These are phyloP conservation scores for Osmozyma mogii DNA, from an alignment of 805 yeast species.

Conservation along the genomic window DNA sequence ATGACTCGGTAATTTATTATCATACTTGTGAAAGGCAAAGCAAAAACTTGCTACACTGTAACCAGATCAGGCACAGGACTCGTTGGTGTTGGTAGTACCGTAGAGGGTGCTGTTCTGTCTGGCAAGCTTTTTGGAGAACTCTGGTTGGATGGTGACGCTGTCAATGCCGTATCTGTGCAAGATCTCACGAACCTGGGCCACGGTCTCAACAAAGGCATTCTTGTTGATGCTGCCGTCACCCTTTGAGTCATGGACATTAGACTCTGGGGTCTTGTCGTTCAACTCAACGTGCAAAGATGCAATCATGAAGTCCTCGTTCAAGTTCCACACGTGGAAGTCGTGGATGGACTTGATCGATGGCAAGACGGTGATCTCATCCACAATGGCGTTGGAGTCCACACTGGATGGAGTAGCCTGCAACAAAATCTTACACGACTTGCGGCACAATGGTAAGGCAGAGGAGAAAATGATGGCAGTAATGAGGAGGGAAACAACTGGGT, in stretches of 20 bases:
- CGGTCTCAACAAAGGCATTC: conserved; percentile 51
- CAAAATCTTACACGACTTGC: conserved; percentile 76
- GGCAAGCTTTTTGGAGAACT: conserved; percentile 39
- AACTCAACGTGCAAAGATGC: conserved; percentile 88
- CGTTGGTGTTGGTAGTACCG: conserved; percentile 21
- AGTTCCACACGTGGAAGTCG: conserved; percentile 95
- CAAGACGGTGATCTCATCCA: conserved; percentile 56
- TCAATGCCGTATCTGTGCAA: conserved; percentile 82
- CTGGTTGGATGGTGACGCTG: conserved; percentile 95
- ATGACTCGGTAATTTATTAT: no score
- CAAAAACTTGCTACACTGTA: neutral
- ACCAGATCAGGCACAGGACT: conserved; percentile 5
- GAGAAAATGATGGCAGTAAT: conserved; percentile 86
- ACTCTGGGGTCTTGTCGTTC: conserved; percentile 12
- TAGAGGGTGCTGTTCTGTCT: conserved; percentile 13
- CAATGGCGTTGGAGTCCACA: conserved; percentile 67
- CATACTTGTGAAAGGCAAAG: conserved; percentile 7
- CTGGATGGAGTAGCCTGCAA: conserved; percentile 90
- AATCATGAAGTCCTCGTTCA: conserved; percentile 77
- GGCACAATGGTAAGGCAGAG: conserved; percentile 84
- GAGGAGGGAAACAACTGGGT: conserved; percentile 77
- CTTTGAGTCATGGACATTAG: conserved; percentile 28
- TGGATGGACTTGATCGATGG: conserved; percentile 79
- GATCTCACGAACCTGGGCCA: conserved; percentile 66
- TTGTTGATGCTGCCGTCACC: conserved; percentile 43